Evolutionary conservation across 1,284 basidiomycete genomes (phyloP).

Genomic region (Fomitopsis palustris): DNA sequence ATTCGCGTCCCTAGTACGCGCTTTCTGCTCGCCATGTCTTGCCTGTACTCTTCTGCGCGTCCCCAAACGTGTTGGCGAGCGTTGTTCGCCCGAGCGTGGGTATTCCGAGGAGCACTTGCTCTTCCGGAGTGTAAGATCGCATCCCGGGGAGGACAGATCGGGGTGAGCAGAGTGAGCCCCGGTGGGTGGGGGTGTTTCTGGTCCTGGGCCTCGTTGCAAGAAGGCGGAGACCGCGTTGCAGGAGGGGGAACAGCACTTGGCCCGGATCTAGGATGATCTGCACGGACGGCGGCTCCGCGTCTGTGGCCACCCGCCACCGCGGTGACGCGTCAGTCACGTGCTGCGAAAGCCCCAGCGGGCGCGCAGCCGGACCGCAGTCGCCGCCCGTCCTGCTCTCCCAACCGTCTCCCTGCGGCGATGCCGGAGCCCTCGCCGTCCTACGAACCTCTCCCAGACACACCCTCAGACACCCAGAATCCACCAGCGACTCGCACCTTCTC

Average conservation of each 20-base stretch:
- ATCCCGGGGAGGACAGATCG: neutral
- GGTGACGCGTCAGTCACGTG: constrained; percentile 4
- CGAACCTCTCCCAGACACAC: constrained; percentile 23
- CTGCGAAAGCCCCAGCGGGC: constrained; percentile 7
- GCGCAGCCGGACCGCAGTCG: neutral
- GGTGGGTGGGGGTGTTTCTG: neutral
- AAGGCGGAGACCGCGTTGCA: neutral
- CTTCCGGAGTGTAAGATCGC: neutral
- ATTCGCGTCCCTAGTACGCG: neutral
- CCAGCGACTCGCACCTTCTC: constrained; percentile 9
- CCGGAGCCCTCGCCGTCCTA: constrained; percentile 21
- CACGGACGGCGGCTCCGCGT: neutral
- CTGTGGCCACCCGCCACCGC: neutral
- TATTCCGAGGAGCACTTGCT: neutral
- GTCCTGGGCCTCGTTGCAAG: neutral
- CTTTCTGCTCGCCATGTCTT: neutral
- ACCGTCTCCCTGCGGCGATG: constrained; percentile 5
- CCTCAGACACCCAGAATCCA: constrained; percentile 4
- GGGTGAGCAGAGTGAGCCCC: neutral
- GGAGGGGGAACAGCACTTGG: neutral
- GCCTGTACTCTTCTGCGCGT: neutral
- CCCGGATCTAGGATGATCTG: constrained; percentile 1
- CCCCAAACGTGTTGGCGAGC: neutral
- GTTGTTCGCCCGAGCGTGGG: neutral
- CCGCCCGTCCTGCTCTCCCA: neutral